Conservation (phyloP, 257 asterid species). For the Fraxinus cuspidata region DNA sequence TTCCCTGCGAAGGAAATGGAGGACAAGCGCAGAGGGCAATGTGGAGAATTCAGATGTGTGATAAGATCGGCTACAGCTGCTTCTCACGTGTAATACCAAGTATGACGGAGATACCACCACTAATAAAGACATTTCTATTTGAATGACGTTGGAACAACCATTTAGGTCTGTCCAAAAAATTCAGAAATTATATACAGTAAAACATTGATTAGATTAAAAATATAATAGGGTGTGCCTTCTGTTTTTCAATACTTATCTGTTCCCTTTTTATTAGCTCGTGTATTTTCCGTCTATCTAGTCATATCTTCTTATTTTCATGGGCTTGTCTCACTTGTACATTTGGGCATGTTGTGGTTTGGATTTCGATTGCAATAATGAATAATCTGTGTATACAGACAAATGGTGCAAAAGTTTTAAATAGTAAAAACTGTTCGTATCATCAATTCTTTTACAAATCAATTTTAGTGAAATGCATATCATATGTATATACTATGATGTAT, state of each 20-base stretch:
- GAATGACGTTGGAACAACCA: slow-evolving; percentile 18
- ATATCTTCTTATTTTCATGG: not conserved
- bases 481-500: not conserved
- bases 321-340: not conserved
- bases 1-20: slow-evolving; percentile 24
- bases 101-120: slow-evolving; percentile 35
- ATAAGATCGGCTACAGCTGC: slow-evolving; percentile 45
- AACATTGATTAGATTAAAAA: slow-evolving; percentile 21
- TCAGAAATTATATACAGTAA: slow-evolving; percentile 28
- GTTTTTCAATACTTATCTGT: not conserved
- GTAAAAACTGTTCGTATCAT: not conserved
- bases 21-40: not conserved
- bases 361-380: not conserved
- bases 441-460: not conserved
- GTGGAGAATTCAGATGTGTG: slow-evolving; percentile 41
- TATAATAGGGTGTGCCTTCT: slow-evolving; percentile 7
- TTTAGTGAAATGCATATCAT: not conserved
- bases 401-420: not conserved
- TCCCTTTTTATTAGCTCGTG: not conserved
- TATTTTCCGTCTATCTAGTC: not conserved
- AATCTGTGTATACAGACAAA: not conserved
- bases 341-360: not conserved
- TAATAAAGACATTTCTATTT: slow-evolving; percentile 35
- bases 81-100: slow-evolving; percentile 41
- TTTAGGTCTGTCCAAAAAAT: slow-evolving; percentile 2